Conservation (phyloP, 352 stramenopile species). For the Pythium coloratum region DNA sequence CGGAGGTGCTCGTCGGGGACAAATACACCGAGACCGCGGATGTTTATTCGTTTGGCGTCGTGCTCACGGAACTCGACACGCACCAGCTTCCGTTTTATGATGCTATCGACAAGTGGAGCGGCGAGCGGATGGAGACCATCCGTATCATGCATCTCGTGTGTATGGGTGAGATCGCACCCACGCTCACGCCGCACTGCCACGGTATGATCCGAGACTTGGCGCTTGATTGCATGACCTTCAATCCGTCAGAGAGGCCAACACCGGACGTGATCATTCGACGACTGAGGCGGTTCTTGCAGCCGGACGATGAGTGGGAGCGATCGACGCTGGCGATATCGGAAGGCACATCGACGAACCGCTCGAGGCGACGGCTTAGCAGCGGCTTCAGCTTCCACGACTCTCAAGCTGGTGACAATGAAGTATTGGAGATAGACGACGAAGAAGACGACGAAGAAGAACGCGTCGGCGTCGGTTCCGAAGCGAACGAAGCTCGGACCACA, state of each 20-base stretch:
- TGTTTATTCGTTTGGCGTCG: conserved; percentile 40
- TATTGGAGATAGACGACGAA: neutral
- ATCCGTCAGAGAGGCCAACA: conserved; percentile 31
- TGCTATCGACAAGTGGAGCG: conserved; percentile 10
- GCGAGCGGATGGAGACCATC: conserved; percentile 22
- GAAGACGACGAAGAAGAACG: neutral
- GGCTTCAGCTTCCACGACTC: conserved; percentile 16
- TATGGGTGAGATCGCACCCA: conserved; percentile 31
- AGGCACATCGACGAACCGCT: neutral
- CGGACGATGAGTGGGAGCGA: neutral
- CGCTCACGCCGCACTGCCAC: conserved; percentile 25
- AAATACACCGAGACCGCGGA: conserved; percentile 40
- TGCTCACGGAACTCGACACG: conserved; percentile 36
- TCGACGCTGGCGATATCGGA: neutral
- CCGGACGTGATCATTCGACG: conserved; percentile 29
- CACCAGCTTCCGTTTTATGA: conserved; percentile 30
- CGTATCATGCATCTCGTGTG: conserved; percentile 27
- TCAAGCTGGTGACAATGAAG: neutral
- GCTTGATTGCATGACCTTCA: conserved; percentile 25
- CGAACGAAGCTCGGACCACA: conserved; percentile 1
- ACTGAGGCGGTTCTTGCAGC: conserved; percentile 5
- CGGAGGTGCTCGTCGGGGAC: conserved; percentile 40
- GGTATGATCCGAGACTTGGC: conserved; percentile 26
- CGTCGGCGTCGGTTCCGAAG: neutral
- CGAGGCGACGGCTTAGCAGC: conserved; percentile 14